Evolutionary conservation across 352 stramenopile species (phyloP), one percentile per base, ranked within the genome.

Genomic region (Phytophthora idaei): DNA sequence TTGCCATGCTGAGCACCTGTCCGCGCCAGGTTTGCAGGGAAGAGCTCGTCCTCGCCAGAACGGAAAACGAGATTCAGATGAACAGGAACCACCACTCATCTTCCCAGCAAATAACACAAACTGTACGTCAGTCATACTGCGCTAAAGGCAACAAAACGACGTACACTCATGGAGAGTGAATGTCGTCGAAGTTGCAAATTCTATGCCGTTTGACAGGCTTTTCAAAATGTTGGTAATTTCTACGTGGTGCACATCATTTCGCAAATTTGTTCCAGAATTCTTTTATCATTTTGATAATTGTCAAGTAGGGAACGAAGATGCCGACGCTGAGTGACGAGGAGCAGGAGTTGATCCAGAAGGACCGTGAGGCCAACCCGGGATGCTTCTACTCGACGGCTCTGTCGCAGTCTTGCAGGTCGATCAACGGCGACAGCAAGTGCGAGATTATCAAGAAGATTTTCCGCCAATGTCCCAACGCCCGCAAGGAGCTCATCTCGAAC

Each of bases 381-480:
- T 95, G 87, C 64, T 92, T 91, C 64, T 92, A 95, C 67, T 92
- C 85, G 37, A 93, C 87, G 56, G 76, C 84, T 25, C 53, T 95
- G 42, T 93, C 85, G 25, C 81, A 91, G 61, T 91, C 85, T 28
- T 93, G 85, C 46, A 78, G 82, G 6, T 90, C 81, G 12, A 87
- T 92, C 25, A 93, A 95, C 53, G 85, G 87, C 45, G 87, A 95
- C 53, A 93, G 80, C 74, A 93, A 92, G 71, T 95, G 87, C 61
- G 85, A 95, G 59, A 89, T 87, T 59, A 67, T 93, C 42, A 91
- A 90, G 54, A 93, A 93, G 66, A 95, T 95, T 65, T 95, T 92
- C 57, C 83, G 87, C 21, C 83, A 92, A 48, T 95, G 87, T 50
- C 85, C 85, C 6, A 85, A 85, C 31, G 69, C 87, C 28, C 71